Evolutionary conservation across 768 basidiomycete species (phyloP).

Genomic region (Chlorophyllum brunneum): DNA sequence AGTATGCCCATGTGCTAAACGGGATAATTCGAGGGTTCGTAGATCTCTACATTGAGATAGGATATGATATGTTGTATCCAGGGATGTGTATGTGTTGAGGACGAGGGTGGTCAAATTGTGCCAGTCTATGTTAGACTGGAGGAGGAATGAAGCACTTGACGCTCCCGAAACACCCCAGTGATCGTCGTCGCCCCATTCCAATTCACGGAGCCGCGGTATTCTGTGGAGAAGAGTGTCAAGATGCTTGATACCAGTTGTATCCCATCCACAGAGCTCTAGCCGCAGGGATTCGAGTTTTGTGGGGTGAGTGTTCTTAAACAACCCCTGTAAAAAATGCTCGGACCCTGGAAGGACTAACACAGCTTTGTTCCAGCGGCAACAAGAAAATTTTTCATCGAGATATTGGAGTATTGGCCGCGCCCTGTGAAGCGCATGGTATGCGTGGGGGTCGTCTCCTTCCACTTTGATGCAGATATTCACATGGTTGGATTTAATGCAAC

Average conservation of each 20-base stretch:
- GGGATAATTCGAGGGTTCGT: constrained; percentile 17
- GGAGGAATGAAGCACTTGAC: constrained; percentile 1
- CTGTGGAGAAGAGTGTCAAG: constrained; percentile 15
- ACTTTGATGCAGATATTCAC: not conserved
- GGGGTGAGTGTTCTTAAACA: constrained; percentile 12
- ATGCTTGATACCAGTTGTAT: constrained; percentile 14
- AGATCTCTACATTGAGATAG: constrained; percentile 19
- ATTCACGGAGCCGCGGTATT: constrained; percentile 16
- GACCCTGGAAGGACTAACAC: constrained; percentile 19
- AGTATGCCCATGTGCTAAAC: constrained; percentile 14
- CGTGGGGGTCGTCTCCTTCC: not conserved
- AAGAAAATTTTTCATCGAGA: not conserved
- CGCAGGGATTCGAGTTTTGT: constrained; percentile 15
- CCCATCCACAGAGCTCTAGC: constrained; percentile 20
- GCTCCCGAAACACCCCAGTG: constrained; percentile 19
- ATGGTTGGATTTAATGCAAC: not conserved
- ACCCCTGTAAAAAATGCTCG: constrained; percentile 11
- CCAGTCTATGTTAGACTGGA: constrained; percentile 18
- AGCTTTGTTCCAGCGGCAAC: constrained; percentile 17
- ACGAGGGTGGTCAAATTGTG: constrained; percentile 18
- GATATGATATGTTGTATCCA: constrained; percentile 17
- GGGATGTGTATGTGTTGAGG: constrained; percentile 19
- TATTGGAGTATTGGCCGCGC: not conserved
- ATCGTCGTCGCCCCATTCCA: constrained; percentile 19
- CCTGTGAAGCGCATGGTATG: not conserved